Conservation (phyloP, 805 yeast species). For the Pichia insulana region DNA sequence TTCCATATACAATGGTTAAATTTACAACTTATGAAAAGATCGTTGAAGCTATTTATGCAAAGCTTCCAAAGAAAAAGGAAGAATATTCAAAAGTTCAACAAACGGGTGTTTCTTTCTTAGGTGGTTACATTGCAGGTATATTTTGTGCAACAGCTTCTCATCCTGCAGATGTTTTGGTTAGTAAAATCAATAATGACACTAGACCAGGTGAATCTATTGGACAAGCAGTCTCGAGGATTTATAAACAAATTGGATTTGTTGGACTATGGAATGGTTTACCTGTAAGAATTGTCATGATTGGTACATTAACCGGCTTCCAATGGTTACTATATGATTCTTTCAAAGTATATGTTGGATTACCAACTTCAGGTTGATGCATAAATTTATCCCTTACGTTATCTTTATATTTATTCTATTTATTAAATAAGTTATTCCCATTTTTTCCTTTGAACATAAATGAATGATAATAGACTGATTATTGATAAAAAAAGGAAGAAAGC, state of each 20-base stretch:
- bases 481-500: constrained; percentile 16
- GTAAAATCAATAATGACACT: constrained; percentile 75
- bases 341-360: constrained; percentile 89
- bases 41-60: constrained; percentile 68
- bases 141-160: constrained; percentile 93
- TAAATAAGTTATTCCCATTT: constrained; percentile 17
- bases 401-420: background rate
- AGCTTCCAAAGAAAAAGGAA: constrained; percentile 62
- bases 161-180: constrained; percentile 99
- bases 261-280: constrained; percentile 96
- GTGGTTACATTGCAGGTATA: constrained; percentile 97
- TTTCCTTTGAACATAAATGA: constrained; percentile 23
- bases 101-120: constrained; percentile 89
- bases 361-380: constrained; percentile 67
- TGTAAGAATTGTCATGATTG: constrained; percentile 93
- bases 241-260: constrained; percentile 70
- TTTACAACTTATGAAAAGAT: constrained; percentile 91
- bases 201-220: constrained; percentile 57
- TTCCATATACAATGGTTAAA: constrained; percentile 98
- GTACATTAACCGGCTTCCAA: constrained; percentile 94
- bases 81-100: constrained; percentile 69
- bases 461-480: constrained; percentile 21
- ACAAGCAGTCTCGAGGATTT: constrained; percentile 64
- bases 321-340: constrained; percentile 96
- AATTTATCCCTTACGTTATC: no score